phyloP scores from a whole-genome alignment of 179 eudicot genomes.

The Gypsophila paniculata region DNA sequence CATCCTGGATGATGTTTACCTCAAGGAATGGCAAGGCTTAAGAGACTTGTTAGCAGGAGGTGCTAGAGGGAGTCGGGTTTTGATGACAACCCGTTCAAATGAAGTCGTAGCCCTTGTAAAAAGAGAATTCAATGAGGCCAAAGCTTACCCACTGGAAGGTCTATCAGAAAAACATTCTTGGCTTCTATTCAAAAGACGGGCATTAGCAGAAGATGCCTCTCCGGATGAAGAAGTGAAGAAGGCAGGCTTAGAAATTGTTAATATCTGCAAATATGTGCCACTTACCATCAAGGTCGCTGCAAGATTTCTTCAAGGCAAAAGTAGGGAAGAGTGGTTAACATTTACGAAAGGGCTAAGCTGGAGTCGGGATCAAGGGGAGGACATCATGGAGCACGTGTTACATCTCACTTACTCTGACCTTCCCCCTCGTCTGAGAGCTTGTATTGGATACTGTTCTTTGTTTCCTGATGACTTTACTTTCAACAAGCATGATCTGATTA shows the following conservation, averaged over 20 bases:
- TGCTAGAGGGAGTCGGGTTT: constrained; percentile 27
- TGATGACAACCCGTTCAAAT: constrained; percentile 21
- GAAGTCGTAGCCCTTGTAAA: constrained; percentile 11
- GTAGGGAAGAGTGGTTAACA: not conserved
- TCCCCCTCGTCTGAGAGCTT: constrained; percentile 26
- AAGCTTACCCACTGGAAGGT: constrained; percentile 7
- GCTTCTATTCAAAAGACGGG: constrained; percentile 16
- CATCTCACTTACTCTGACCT: constrained; percentile 27
- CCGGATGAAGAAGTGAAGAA: not conserved
- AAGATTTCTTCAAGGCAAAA: constrained; percentile 16
- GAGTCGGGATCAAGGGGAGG: not conserved
- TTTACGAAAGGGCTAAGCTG: not conserved
- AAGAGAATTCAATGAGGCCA: not conserved
- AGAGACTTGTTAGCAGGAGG: constrained; percentile 19
- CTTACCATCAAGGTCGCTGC: constrained; percentile 24
- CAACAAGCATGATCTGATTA: constrained; percentile 27
- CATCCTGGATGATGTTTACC: constrained; percentile 32
- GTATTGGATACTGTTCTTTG: constrained; percentile 32
- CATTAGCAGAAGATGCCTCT: not conserved
- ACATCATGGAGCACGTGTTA: constrained; percentile 22
- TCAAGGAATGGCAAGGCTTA: constrained; percentile 16
- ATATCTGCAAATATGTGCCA: constrained; percentile 19
- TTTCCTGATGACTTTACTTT: constrained; percentile 29
- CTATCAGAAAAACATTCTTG: constrained; percentile 4
- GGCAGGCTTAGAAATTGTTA: constrained; percentile 14